These are phyloP conservation scores for Chrysophaeum taylorii DNA, from an alignment of 352 stramenopile genomes.

Conservation along the genomic window DNA sequence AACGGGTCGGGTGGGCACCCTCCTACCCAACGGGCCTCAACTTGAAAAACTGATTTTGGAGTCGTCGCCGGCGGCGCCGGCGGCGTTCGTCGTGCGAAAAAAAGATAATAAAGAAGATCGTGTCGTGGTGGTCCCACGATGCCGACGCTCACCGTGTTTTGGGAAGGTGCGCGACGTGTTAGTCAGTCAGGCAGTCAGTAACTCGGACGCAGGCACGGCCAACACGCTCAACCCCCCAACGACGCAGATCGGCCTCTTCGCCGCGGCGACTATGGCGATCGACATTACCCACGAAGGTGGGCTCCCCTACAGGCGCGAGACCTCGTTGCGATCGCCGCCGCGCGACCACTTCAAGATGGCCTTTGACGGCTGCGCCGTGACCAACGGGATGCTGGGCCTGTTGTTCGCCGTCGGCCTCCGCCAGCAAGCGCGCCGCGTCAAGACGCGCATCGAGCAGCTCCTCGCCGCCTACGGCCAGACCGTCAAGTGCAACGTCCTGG, in stretches of 20 bases:
- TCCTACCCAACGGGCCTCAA: too few relatives aligned
- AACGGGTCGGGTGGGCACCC: too few relatives aligned
- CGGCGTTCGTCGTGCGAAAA: too few relatives aligned
- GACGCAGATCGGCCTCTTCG: slow-evolving; percentile 2
- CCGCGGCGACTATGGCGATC: background rate
- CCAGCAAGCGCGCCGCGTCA: background rate
- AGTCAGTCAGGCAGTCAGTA: too few relatives aligned
- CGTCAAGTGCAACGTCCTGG: background rate
- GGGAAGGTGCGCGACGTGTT: too few relatives aligned
- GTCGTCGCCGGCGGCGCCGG: too few relatives aligned
- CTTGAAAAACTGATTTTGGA: too few relatives aligned
- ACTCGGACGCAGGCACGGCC: too few relatives aligned
- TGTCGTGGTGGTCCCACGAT: too few relatives aligned
- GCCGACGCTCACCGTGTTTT: background rate
- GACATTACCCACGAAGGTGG: too few relatives aligned
- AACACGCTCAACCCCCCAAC: background rate
- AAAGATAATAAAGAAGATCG: too few relatives aligned
- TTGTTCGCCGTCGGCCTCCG: background rate
- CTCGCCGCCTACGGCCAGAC: background rate
- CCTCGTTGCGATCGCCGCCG: background rate
- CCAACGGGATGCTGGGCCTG: background rate
- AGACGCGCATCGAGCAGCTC: background rate
- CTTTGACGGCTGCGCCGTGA: background rate
- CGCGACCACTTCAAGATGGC: background rate
- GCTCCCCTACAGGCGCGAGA: too few relatives aligned